Evolutionary conservation across 225 moss, liverwort and hornwort genomes (phyloP), one percentile per base, ranked within the genome.

Genomic region (Pseudoscleropodium purum): DNA sequence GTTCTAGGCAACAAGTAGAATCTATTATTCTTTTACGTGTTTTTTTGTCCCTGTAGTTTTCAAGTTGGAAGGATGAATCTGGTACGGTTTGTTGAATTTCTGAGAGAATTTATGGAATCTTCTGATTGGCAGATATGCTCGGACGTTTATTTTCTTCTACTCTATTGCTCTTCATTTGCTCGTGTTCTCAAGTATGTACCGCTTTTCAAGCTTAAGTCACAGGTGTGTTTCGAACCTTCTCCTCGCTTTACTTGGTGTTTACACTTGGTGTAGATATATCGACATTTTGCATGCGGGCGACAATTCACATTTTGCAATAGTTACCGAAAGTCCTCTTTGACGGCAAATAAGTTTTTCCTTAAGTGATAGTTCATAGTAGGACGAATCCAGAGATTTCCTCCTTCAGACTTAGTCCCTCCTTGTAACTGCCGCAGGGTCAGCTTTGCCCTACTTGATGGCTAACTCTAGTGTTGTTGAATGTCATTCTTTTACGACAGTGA

Each of bases 81-180:
- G 66, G 88, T 82, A 65, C 56, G 27, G 37, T 49, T 59, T 52
- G 37, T 59, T 86, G 64, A 83, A 83, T 72, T 83, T 83, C 66
- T 77, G 65, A 70, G 72, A 83, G 31, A 54, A 87, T 63, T 86
- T 54, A 59, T 82, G 69, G 33, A 81, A 25, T 62, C 81, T 81
- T 59, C 84, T 56, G 60, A 36, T 59, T 86, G 23, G 80, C 97
- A 98, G 97, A 79, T 98, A 97, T 92, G 98, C 98, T 12, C 93
- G 97, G 88, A 97, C 96, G 14, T 98, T 97, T 86, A 95, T 98
- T 75, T 98, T 98, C 84, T 98, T 98, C 91, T 98, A 97, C 89
- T 97, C 96, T 61, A 95, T 96, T 90, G 96, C 93, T 57, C 96
- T 96, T 57, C 96, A 96, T 87, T 87, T 97, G 86, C 91, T 96